Percentiles rank a stretch among this genome's conserved stretches.
Conservation (phyloP, 768 basidiomycete genomes). For the Tulasnella sp. region DNA sequence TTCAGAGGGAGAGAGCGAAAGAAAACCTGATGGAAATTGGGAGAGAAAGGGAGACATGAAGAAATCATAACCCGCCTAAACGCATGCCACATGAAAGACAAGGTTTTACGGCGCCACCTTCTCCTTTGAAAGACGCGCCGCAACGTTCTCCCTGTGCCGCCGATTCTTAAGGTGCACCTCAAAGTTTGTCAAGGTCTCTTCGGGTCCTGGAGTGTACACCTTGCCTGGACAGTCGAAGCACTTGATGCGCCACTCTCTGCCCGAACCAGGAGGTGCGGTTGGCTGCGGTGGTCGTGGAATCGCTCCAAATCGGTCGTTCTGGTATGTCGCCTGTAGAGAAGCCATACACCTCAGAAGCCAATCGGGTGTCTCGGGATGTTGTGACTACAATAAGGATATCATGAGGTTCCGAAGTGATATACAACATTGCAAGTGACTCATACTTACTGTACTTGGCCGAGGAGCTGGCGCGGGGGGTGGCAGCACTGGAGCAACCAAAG, state of each 20-base stretch:
- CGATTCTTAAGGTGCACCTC: conserved; percentile 87
- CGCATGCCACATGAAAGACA: too few species aligned
- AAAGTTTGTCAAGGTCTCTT: conserved; percentile 77
- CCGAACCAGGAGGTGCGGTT: conserved; percentile 36
- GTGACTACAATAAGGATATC: conserved; percentile 2
- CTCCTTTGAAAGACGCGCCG: conserved; percentile 34
- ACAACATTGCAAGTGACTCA: too few species aligned
- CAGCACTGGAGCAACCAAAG: background rate
- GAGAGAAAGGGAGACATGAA: too few species aligned
- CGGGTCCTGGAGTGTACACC: conserved; percentile 85
- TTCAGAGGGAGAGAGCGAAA: conserved; percentile 23
- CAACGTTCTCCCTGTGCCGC: conserved; percentile 64
- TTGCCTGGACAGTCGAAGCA: conserved; percentile 91
- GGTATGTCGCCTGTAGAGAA: conserved; percentile 57
- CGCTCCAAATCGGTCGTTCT: conserved; percentile 73
- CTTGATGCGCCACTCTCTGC: conserved; percentile 78
- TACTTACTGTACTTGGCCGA: too few species aligned
- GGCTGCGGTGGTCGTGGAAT: conserved; percentile 47
- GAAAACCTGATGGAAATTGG: too few species aligned
- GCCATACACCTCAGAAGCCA: conserved; percentile 32
- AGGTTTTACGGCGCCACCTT: background rate
- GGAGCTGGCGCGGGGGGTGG: background rate
- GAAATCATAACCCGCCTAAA: too few species aligned
- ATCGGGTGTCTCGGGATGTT: conserved; percentile 18
- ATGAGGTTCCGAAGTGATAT: too few species aligned